phyloP scores from a whole-genome alignment of 371 early-diverging fungal genomes.

The Haplosporangium sp. region DNA sequence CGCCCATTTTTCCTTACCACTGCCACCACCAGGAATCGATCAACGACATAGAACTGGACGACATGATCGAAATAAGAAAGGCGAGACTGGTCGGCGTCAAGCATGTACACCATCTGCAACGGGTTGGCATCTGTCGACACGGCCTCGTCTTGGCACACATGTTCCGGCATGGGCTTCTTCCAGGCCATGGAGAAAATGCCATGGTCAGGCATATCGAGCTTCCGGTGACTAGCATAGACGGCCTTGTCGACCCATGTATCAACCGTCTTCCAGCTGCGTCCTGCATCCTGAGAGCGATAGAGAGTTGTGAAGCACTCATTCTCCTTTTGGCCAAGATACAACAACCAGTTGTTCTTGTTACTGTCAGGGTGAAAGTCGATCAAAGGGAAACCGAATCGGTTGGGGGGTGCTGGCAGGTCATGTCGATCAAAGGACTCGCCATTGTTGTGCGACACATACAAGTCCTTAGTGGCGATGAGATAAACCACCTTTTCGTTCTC shows the following conservation, averaged over 20 bases:
- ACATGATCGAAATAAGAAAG: constrained; percentile 58
- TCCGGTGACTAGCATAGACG: constrained; percentile 81
- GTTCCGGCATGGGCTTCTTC: constrained; percentile 60
- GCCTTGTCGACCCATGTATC: constrained; percentile 90
- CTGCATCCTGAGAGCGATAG: constrained; percentile 77
- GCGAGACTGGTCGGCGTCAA: constrained; percentile 47
- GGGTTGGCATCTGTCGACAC: constrained; percentile 56
- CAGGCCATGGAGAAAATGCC: constrained; percentile 79
- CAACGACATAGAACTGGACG: constrained; percentile 72
- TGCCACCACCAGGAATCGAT: constrained; percentile 80
- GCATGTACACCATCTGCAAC: constrained; percentile 65
- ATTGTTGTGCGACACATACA: constrained; percentile 75
- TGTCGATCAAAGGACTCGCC: constrained; percentile 73
- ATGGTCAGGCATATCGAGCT: constrained; percentile 67
- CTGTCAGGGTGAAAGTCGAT: constrained; percentile 85
- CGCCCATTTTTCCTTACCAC: constrained; percentile 45
- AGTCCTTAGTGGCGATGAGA: constrained; percentile 64
- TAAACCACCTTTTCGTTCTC: constrained; percentile 64
- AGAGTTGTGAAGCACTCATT: constrained; percentile 40
- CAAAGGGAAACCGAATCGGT: constrained; percentile 65
- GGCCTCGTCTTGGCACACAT: constrained; percentile 61
- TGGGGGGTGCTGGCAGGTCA: constrained; percentile 71
- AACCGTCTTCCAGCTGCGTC: constrained; percentile 77
- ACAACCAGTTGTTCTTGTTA: constrained; percentile 79
- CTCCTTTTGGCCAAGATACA: constrained; percentile 80